These are phyloP conservation scores for Epichloe brachyelytri DNA, from an alignment of 2,329 filamentous ascomycete species.

Conservation along the genomic window DNA sequence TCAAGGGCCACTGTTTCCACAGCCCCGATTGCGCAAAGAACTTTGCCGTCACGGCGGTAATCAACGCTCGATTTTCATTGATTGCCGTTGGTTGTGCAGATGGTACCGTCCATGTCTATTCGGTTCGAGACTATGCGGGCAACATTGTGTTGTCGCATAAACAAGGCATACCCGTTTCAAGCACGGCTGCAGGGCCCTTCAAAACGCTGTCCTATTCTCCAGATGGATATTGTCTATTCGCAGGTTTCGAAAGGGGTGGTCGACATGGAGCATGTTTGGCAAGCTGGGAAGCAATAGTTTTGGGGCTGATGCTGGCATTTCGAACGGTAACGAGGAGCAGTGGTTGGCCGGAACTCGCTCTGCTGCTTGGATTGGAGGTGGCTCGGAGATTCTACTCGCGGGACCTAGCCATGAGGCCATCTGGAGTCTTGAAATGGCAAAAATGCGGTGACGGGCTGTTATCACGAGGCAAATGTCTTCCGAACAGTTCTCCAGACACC, in stretches of 20 bases:
- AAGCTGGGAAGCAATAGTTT: constrained; percentile 83
- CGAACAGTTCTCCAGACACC: constrained; percentile 82
- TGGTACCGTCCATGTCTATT: constrained; percentile 78
- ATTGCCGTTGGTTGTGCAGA: constrained; percentile 75
- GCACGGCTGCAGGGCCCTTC: constrained; percentile 53
- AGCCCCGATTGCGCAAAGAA: constrained; percentile 46
- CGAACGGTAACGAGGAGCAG: constrained; percentile 56
- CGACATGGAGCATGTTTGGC: constrained; percentile 94
- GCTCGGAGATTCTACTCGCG: constrained; percentile 71
- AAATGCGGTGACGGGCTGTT: constrained; percentile 85
- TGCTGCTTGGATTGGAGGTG: constrained; percentile 77
- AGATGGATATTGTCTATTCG: constrained; percentile 92
- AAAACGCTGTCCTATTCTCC: constrained; percentile 77
- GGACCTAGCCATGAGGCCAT: constrained; percentile 60
- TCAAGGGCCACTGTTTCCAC: constrained; percentile 88
- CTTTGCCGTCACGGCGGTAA: constrained; percentile 59
- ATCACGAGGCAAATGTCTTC: constrained; percentile 81
- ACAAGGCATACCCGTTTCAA: constrained; percentile 56
- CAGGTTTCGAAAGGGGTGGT: constrained; percentile 85
- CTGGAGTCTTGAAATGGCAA: constrained; percentile 83
- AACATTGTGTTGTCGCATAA: constrained; percentile 82
- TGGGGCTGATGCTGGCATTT: constrained; percentile 49
- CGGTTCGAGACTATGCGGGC: constrained; percentile 81
- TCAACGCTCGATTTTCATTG: constrained; percentile 91
- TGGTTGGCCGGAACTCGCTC: constrained; percentile 73